These are phyloP conservation scores for Penicillium riverlandense DNA, from an alignment of 495 filamentous ascomycete genomes.

Conservation along the genomic window DNA sequence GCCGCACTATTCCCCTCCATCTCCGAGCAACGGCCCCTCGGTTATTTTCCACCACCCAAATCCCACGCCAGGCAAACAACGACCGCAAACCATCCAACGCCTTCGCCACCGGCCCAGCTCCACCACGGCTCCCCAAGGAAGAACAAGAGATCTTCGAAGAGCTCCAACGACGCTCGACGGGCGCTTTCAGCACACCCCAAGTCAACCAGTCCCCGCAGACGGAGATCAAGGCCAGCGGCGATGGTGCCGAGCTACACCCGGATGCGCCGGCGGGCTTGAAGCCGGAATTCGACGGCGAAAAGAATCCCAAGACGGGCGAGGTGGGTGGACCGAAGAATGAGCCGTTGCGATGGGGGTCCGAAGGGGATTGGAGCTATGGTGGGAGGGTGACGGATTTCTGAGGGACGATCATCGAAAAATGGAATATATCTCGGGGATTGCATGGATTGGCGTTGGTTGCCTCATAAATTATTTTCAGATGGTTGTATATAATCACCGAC, in stretches of 20 bases:
- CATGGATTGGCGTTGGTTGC: slow-evolving; percentile 17
- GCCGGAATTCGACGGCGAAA: slow-evolving; percentile 91
- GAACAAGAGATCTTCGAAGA: slow-evolving; percentile 91
- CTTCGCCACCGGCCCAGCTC: slow-evolving; percentile 53
- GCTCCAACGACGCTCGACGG: slow-evolving; percentile 65
- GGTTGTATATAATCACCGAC: too few relatives aligned
- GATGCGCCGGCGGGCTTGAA: slow-evolving; percentile 63
- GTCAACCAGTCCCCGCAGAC: slow-evolving; percentile 19
- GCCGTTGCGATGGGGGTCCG: slow-evolving; percentile 76
- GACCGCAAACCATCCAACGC: slow-evolving; percentile 27
- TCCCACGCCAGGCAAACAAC: slow-evolving; percentile 17
- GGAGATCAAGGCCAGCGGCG: slow-evolving; percentile 41
- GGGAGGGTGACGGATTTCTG: slow-evolving; percentile 93
- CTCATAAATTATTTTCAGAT: too few relatives aligned
- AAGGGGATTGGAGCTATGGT: slow-evolving; percentile 92
- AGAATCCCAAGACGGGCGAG: slow-evolving; percentile 93
- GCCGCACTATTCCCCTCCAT: slow-evolving; percentile 13
- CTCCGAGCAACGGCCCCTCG: slow-evolving; percentile 15
- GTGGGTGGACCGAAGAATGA: slow-evolving; percentile 97
- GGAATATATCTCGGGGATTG: neutral
- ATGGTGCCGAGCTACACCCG: slow-evolving; percentile 60
- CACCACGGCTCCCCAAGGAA: slow-evolving; percentile 75
- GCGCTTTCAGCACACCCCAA: slow-evolving; percentile 64
- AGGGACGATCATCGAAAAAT: neutral
- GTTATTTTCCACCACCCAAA: slow-evolving; percentile 25